A percentile compares a stretch with the other conserved stretches of the same genome.
Evolutionary conservation across 768 basidiomycete genomes (phyloP).

Genomic region (Kwoniella shandongensis): DNA sequence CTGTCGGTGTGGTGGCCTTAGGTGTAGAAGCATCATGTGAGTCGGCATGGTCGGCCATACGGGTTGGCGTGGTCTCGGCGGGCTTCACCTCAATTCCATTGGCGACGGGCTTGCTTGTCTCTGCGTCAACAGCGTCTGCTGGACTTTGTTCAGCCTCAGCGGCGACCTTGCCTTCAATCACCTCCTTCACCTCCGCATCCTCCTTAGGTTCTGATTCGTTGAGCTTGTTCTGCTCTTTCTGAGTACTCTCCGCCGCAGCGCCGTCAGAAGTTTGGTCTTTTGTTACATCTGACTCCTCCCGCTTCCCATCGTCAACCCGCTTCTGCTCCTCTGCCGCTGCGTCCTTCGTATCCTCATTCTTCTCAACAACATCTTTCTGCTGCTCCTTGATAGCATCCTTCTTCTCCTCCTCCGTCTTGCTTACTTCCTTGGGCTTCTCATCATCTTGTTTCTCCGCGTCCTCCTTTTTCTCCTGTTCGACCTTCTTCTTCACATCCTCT

Average conservation of each 20-base stretch:
- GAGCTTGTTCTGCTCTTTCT: background rate
- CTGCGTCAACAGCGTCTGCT: background rate
- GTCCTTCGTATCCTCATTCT: background rate
- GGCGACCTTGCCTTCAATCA: background rate
- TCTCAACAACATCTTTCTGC: slow-evolving; percentile 4
- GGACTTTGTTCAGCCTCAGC: too few species aligned
- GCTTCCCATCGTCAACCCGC: too few species aligned
- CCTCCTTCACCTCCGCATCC: background rate
- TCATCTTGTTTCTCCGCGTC: slow-evolving; percentile 9
- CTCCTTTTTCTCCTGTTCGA: slow-evolving; percentile 11
- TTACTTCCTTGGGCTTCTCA: background rate
- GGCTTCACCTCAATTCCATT: background rate
- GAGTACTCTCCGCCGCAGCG: too few species aligned
- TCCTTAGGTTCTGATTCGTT: background rate
- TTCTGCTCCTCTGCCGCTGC: background rate
- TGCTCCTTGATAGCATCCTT: slow-evolving; percentile 2
- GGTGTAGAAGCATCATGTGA: background rate
- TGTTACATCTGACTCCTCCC: too few species aligned
- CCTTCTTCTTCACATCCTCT: slow-evolving; percentile 4
- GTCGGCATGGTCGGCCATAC: background rate
- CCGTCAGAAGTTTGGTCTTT: too few species aligned
- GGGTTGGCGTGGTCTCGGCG: background rate
- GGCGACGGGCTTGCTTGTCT: background rate
- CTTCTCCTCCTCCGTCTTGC: slow-evolving; percentile 2
- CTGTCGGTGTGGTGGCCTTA: slow-evolving; percentile 8